Base-by-base conservation (phyloP, 228 moss, liverwort and hornwort genomes). In the Sphagnum fallax region DNA sequence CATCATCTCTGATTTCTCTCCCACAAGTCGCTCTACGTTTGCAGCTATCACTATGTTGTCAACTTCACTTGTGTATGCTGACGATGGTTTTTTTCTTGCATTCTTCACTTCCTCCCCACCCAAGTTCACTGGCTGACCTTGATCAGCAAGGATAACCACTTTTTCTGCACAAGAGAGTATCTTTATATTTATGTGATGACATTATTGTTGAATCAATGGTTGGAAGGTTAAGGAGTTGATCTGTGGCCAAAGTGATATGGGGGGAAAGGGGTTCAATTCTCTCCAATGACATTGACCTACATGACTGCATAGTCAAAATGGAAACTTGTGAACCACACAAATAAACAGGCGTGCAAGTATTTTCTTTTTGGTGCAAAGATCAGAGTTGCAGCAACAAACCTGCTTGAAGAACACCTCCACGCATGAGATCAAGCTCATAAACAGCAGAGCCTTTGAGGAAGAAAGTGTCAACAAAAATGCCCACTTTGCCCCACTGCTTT, bases 391-490 rank as follows among this genome's bases (percentile, higher is more conserved):
- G 55, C 55, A 55, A 55, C 9, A 55, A 12, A 86, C 85, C 82
- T 75, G 85, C 85, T 73, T 79, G 82, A 68, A 86, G 77, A 62
- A 82, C 77, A 13, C 85, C 85, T 16, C 79, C 78, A 47, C 79
- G 82, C 79, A 82, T 71, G 4, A 86, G 70, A 68, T 86, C 85
- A 50, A 86, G 72, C 65, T 86, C 85, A 51, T 82, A 77, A 4
- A 68, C 52, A 18, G 85, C 79, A 51, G 85, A 85, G 16, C 84
- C 84, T 65, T 81, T 78, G 13, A 85, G 16, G 66, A 71, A 77
- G 60, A 51, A 86, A 4, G 82, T 77, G 47, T 77, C 85, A 16
- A 69, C 63, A 52, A 86, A 86, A 16, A 65, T 65, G 63, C 85
- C 85, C n/a, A 79, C 82, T 4, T 72, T 48, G 47, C 85, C 85